Percentiles rank a stretch among this genome's conserved stretches.
Evolutionary conservation across 495 filamentous ascomycete species (phyloP).

Genomic region (Evernia prunastri): DNA sequence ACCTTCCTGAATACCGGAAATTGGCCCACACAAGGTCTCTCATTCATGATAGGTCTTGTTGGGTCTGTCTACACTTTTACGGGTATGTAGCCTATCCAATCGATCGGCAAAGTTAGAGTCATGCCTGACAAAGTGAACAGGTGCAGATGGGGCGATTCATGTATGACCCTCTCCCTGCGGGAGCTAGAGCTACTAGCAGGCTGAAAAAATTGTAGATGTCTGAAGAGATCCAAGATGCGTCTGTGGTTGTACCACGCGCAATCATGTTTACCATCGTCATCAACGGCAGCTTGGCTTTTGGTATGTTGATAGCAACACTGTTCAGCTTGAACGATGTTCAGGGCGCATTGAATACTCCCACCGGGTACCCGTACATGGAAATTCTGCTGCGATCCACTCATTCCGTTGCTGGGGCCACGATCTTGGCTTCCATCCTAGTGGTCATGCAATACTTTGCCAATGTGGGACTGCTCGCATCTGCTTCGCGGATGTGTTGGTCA

Average conservation of each 20-base stretch:
- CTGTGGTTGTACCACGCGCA: slow-evolving; percentile 37
- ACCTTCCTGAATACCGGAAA: slow-evolving; percentile 42
- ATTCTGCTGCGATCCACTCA: slow-evolving; percentile 32
- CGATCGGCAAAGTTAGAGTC: background rate
- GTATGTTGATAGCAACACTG: slow-evolving; percentile 27
- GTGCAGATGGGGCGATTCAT: slow-evolving; percentile 18
- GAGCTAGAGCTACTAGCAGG: slow-evolving; percentile 18
- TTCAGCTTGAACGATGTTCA: slow-evolving; percentile 32
- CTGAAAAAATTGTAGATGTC: slow-evolving; percentile 25
- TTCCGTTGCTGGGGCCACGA: slow-evolving; percentile 32
- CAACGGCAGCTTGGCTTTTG: slow-evolving; percentile 39
- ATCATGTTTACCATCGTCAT: slow-evolving; percentile 40
- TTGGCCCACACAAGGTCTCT: slow-evolving; percentile 40
- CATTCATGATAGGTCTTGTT: slow-evolving; percentile 41
- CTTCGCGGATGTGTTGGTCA: slow-evolving; percentile 50
- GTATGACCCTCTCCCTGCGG: background rate
- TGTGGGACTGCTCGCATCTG: slow-evolving; percentile 42
- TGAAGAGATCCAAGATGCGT: slow-evolving; percentile 43
- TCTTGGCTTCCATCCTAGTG: slow-evolving; percentile 33
- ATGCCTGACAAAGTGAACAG: background rate
- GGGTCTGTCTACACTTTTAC: slow-evolving; percentile 32
- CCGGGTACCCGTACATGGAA: slow-evolving; percentile 37
- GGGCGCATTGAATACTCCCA: slow-evolving; percentile 29
- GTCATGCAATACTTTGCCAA: slow-evolving; percentile 37
- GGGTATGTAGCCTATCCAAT: background rate